A percentile compares a stretch with the other conserved stretches of the same genome.
phyloP scores from a whole-genome alignment of 2,329 filamentous ascomycete genomes.

The Penicillium concentricum region DNA sequence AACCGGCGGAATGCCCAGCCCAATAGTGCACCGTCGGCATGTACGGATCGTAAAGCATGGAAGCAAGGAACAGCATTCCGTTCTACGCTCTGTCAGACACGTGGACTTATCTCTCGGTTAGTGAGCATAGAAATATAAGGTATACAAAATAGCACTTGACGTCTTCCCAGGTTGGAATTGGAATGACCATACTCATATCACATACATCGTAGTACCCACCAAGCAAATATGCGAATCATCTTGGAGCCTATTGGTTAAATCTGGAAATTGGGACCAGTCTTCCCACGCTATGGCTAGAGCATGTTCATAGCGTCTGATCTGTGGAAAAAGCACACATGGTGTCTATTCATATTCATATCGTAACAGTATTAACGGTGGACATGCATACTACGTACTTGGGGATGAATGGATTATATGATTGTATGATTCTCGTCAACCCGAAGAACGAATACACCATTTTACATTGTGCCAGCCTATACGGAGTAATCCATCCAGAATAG shows the following conservation, averaged over 20 bases:
- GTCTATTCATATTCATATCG: not conserved
- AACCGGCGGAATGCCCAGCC: conserved; percentile 5
- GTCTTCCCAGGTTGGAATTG: not conserved
- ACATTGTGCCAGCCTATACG: not conserved
- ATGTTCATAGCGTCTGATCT: not conserved
- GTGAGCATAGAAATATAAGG: not conserved
- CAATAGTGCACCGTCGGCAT: conserved; percentile 6
- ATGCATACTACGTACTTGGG: not conserved
- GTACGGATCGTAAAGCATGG: conserved; percentile 6
- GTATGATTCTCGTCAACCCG: not conserved
- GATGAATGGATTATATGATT: not conserved
- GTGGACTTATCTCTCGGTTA: conserved; percentile 5
- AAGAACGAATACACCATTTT: not conserved
- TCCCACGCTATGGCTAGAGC: not conserved
- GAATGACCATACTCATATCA: not conserved
- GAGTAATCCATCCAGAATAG: not conserved
- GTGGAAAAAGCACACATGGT: not conserved
- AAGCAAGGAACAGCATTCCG: conserved; percentile 14
- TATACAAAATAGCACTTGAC: not conserved
- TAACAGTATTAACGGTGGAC: not conserved
- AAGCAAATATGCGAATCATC: conserved; percentile 3
- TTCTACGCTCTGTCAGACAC: conserved; percentile 18
- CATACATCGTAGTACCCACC: not conserved
- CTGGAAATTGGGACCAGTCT: not conserved
- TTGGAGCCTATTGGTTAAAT: not conserved